Evolutionary conservation across 1,284 basidiomycete genomes (phyloP), one percentile per base, ranked within the genome.

Genomic region (Apiotrichum sp.): DNA sequence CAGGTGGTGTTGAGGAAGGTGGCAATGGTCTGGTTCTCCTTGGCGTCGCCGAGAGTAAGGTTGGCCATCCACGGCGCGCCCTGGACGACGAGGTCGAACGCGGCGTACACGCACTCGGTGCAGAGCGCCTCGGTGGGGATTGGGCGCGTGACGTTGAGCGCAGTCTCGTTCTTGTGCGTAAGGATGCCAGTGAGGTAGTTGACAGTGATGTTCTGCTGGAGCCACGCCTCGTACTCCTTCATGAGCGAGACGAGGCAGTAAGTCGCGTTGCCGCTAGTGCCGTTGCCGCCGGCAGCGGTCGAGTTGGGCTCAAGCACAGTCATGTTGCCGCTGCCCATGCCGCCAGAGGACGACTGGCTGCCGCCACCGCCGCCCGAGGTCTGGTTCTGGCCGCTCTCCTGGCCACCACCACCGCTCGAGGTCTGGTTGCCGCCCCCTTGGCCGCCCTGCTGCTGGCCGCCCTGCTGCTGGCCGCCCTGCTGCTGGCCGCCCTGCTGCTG

Each of bases 21-120:
- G 48, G 55, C 45, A 34, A 65, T 22, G 55, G 66, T 72, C 22
- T 59, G 13, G 55, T 66, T 69, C 56, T 40, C 43, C 33, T 57
- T 50, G 11, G 4, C 4, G 31, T 5, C 32, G 55, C 69, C 41
- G 33, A 54, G 11, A 7, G 45, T 36, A 44, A 59, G 48, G 55
- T 66, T 67, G n/a, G 65, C 67, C 47, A 73, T 32, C 33, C 49
- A 48, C 52, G 75, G 74, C 55, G 66, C 71, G 33, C 62, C 56
- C 43, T 65, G 54, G 44, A 68, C 58, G 45, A 74, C 62, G 36
- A 77, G 58, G 46, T 70, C 65, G 51, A 70, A 55, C 11, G 66
- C 69, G 35, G 62, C 73, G 57, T 68, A 69, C 56, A 75, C 62
- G 59, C 75, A 77, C 56, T 75, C 72, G 51, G 60, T 61, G 68